Conservation (phyloP, 169 alveolate species). For the Eimeria necatrix region DNA sequence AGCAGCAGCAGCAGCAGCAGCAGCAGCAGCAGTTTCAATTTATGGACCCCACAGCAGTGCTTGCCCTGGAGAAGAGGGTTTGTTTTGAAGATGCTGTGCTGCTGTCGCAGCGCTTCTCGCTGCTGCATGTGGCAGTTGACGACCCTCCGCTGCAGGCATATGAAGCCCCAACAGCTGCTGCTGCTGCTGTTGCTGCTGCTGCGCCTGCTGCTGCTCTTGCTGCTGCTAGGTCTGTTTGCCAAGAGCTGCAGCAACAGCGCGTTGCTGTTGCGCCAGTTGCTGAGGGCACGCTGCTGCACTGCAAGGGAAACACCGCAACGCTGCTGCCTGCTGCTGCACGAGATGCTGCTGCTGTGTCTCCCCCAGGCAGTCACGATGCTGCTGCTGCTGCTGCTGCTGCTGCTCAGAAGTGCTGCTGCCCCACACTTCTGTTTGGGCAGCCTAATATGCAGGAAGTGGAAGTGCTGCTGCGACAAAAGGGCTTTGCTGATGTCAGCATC, state of each 20-base stretch:
- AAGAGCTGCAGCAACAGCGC: constrained; percentile 5
- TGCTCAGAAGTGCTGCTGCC: constrained; percentile 37
- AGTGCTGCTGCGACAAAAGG: constrained; percentile 44
- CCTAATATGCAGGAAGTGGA: constrained; percentile 3
- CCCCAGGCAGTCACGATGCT: neutral
- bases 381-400: constrained; percentile 26
- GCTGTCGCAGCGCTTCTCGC: constrained; percentile 18
- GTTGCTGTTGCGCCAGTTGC: constrained; percentile 11
- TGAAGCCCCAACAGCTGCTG: constrained; percentile 47
- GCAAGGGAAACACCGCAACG: neutral
- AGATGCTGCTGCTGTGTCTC: neutral
- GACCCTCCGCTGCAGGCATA: constrained; percentile 3
- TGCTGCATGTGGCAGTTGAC: constrained; percentile 17
- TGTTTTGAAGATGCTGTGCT: neutral
- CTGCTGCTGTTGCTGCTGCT: neutral
- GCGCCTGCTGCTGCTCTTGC: neutral
- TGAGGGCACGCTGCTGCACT: constrained; percentile 24
- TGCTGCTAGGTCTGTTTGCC: neutral
- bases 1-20: constrained; percentile 1
- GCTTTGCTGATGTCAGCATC: neutral
- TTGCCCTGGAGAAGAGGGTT: constrained; percentile 2
- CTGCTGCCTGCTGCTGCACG: constrained; percentile 15
- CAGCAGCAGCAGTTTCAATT: constrained; percentile 17
- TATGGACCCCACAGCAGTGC: constrained; percentile 49
- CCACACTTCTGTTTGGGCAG: constrained; percentile 37